phyloP scores from a whole-genome alignment of 306 rosid species.

The Vicia faba region DNA sequence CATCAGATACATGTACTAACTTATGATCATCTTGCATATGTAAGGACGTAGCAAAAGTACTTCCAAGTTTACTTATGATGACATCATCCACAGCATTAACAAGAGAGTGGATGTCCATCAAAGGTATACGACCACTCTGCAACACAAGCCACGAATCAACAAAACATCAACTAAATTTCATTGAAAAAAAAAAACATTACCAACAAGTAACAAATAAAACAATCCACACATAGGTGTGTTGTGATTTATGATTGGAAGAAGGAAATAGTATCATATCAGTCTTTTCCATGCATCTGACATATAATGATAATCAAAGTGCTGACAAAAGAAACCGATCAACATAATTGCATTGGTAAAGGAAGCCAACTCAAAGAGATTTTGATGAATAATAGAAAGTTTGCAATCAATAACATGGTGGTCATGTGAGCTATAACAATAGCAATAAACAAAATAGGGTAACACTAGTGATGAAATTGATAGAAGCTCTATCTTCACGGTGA shows the following conservation, averaged over 20 bases:
- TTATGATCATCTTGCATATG: slow-evolving; percentile 43
- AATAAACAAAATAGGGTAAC: too few relatives aligned
- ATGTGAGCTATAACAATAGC: too few relatives aligned
- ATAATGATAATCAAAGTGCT: neutral
- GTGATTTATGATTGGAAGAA: neutral
- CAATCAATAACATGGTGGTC: too few relatives aligned
- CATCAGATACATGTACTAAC: slow-evolving; percentile 33
- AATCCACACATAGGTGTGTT: neutral
- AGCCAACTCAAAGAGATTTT: neutral
- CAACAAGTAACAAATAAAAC: neutral
- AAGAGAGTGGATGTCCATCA: slow-evolving; percentile 58
- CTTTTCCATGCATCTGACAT: neutral
- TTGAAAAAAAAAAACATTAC: too few relatives aligned
- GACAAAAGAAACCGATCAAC: slow-evolving; percentile 8
- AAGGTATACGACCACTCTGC: slow-evolving; percentile 33
- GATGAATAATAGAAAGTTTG: too few relatives aligned
- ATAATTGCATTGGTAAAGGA: neutral
- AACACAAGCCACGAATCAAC: slow-evolving; percentile 38
- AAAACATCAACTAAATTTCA: too few relatives aligned
- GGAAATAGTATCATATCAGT: neutral
- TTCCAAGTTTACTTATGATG: slow-evolving; percentile 49
- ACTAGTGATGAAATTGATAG: too few relatives aligned
- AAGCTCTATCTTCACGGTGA: too few relatives aligned
- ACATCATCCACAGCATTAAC: slow-evolving; percentile 22
- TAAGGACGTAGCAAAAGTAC: slow-evolving; percentile 46